phyloP scores from a whole-genome alignment of 495 filamentous ascomycete species.

The Podospora anserina region DNA sequence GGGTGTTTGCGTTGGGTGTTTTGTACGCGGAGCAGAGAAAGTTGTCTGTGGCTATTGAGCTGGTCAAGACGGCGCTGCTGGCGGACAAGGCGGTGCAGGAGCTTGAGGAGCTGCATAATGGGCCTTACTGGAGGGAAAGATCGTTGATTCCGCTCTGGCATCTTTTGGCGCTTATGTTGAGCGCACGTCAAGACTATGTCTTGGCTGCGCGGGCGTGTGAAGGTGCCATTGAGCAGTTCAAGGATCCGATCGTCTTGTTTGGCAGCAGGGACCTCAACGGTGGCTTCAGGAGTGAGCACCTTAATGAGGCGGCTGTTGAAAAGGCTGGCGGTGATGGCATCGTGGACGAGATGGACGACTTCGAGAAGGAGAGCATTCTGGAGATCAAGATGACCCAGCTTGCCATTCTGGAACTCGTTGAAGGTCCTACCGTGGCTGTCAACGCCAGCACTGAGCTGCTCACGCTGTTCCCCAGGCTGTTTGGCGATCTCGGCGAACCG shows the following conservation, averaged over 20 bases:
- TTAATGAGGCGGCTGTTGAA: slow-evolving; percentile 44
- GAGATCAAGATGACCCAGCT: slow-evolving; percentile 95
- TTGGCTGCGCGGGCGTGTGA: slow-evolving; percentile 78
- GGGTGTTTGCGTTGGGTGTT: slow-evolving; percentile 74
- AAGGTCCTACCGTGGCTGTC: slow-evolving; percentile 78
- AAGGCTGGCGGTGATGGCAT: slow-evolving; percentile 46
- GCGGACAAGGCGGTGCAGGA: slow-evolving; percentile 39
- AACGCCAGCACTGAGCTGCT: slow-evolving; percentile 80
- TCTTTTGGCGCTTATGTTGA: slow-evolving; percentile 78
- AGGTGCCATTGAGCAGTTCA: slow-evolving; percentile 85
- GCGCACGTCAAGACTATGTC: slow-evolving; percentile 78
- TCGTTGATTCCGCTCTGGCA: slow-evolving; percentile 75
- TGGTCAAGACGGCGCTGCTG: slow-evolving; percentile 60
- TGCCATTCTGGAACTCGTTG: slow-evolving; percentile 72
- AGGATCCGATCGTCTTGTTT: slow-evolving; percentile 56
- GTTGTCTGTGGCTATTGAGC: slow-evolving; percentile 69
- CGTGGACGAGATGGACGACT: slow-evolving; percentile 68
- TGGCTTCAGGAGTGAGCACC: slow-evolving; percentile 51
- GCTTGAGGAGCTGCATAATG: slow-evolving; percentile 35
- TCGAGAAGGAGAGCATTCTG: slow-evolving; percentile 76
- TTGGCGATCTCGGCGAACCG: slow-evolving; percentile 51
- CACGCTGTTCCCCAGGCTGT: slow-evolving; percentile 73
- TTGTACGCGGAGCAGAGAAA: slow-evolving; percentile 79
- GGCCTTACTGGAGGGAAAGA: slow-evolving; percentile 49
- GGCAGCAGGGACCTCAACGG: slow-evolving; percentile 46